Base-by-base conservation (phyloP, 2,329 filamentous ascomycete species). In the Boeremia lycopersici region DNA sequence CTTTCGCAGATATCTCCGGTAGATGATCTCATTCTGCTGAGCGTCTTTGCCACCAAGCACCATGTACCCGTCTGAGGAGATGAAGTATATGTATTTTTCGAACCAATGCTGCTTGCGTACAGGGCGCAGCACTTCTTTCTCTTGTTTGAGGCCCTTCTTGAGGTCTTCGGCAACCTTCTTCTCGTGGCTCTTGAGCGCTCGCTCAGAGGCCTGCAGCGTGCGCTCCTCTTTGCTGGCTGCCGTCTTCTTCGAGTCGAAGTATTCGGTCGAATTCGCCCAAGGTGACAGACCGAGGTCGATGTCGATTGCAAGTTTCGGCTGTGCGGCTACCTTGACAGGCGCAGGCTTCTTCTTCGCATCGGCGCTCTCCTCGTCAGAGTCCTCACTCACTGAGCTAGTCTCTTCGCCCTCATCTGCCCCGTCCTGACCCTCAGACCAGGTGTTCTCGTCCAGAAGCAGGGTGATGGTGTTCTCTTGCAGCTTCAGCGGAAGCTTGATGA, bases 21-120 rank as follows among this genome's bases (percentile, higher is more conserved):
- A 99, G n/a, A 99, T 80, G 35, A 93, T 88, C 73, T 99, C 95
- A 67, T 89, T 92, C 72, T 99, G 95, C 65, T 91, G 89, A 1
- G 87, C 84, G 77, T 99, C 95, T 58, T 91, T 91, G 13, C 92
- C 93, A 39, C 87, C 93, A 13, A 99, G 82, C 0, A 98, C 90
- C 6, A 99, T 82, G 72, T 98, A 97, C 4, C 93, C 93, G 69
- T 99, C 95, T 0, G 92, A 96, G 0, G 93, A 97, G 64, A 98
- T 85, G 77, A 99, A 99, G 83, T 91, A 98, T 26, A 87, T 81
- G 67, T 96, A 99, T 75, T 99, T 99, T 69, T 99, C 95, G 64
- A 97, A 99, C 95, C 95, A 99, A 67, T 93, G 84, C 62, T 88
- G 89, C 68, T 87, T 89, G 51, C 95, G 85, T 8, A 96, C 88